Evolutionary conservation across 2,329 filamentous ascomycete species (phyloP), one percentile per base, ranked within the genome.

Genomic region (Paraphoma chrysanthemicola): DNA sequence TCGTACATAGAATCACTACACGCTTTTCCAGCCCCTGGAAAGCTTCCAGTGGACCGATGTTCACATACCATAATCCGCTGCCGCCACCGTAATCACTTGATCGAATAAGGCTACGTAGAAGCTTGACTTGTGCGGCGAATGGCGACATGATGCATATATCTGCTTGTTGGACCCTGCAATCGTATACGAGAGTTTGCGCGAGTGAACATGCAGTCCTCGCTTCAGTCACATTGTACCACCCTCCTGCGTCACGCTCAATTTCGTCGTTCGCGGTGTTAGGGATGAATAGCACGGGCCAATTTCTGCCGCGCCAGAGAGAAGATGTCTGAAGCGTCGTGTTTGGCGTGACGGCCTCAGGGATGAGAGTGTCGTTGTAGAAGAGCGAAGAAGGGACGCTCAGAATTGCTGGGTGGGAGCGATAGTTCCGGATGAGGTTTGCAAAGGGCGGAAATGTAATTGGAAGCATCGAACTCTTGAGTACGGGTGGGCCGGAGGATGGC

Each of bases 341-440:
- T 7, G 49, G 48, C 0, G 59, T 54, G 12, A 53, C 54, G 33
- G 75, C 74, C 67, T 79, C 77, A 6, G 79, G 77, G 30, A 80
- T 73, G 4, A 82, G 66, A 0, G 79, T 81, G 58, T 82, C 76
- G 59, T 73, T 64, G 62, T 82, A 81, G 66, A 81, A 81, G 18
- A 80, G 67, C 1, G 71, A 63, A 30, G 70, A 77, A 2, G 79
- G 77, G 5, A 80, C 70, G 12, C 73, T 72, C 28, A 82, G 70
- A 52, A 82, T 81, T 23, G 79, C 72, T 6, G 78, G 76, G 52
- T 82, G 80, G 38, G 79, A 81, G 51, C 80, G 77, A 63, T 82
- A 82, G 62, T 82, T 81, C 29, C 79, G 73, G 14, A 77, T 75
- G 1, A 82, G 68, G 48, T 81, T 79, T 33, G 75, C 69, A 59